phyloP scores from a whole-genome alignment of 768 basidiomycete genomes.

The Calvatia gigantea region DNA sequence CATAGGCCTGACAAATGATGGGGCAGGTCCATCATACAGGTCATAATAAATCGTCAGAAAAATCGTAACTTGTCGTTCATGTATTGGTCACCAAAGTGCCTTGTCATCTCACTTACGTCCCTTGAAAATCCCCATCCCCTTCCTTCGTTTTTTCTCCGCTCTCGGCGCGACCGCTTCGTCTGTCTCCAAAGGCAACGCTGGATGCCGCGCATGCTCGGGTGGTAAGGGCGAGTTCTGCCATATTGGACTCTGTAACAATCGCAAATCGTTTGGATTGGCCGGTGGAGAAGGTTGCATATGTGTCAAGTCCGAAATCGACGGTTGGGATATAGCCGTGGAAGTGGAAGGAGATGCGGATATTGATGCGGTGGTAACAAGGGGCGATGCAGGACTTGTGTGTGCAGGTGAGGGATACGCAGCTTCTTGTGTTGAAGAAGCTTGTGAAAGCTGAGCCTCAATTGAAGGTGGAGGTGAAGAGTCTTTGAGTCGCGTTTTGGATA shows the following conservation, averaged over 20 bases:
- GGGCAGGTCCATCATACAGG: neutral
- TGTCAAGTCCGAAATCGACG: neutral
- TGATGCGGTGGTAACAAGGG: neutral
- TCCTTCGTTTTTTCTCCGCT: neutral
- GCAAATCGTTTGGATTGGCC: conserved; percentile 3
- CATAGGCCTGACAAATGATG: neutral
- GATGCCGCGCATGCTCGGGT: neutral
- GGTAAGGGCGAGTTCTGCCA: conserved; percentile 10
- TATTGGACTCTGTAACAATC: conserved; percentile 9
- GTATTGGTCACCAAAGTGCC: neutral
- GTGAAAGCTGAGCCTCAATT: neutral
- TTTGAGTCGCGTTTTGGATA: neutral
- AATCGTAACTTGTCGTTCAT: neutral
- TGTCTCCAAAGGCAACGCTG: neutral
- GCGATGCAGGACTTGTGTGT: neutral
- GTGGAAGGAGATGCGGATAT: neutral
- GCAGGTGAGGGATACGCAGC: neutral
- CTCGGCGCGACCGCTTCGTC: neutral
- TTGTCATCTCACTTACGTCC: neutral
- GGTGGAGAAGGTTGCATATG: conserved; percentile 2
- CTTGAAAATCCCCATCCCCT: neutral
- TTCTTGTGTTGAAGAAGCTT: neutral
- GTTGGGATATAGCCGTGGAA: neutral
- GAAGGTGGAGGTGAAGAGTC: neutral
- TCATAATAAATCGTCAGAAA: neutral